Evolutionary conservation across 2,329 filamentous ascomycete genomes (phyloP).

Genomic region (Penicillium sp.): DNA sequence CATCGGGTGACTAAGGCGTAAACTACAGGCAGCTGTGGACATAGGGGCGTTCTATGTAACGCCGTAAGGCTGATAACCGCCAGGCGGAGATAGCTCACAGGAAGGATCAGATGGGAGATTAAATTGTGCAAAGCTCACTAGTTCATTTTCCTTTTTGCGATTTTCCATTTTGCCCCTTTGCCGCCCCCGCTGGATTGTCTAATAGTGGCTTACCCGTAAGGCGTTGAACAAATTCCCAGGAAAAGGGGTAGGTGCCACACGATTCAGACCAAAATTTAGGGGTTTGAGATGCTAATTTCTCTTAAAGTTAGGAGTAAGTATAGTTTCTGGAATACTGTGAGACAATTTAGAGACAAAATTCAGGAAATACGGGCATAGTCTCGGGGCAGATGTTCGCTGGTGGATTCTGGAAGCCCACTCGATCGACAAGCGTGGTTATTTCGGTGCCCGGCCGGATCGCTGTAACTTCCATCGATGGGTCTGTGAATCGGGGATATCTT

Average conservation of each 20-base stretch:
- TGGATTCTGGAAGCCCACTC: constrained; percentile 12
- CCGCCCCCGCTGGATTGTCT: neutral
- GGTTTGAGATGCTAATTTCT: neutral
- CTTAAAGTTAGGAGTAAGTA: neutral
- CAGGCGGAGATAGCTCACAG: neutral
- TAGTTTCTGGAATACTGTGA: neutral
- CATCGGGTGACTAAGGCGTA: neutral
- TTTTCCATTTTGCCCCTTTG: neutral
- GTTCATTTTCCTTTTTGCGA: neutral
- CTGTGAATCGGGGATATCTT: neutral
- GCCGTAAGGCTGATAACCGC: neutral
- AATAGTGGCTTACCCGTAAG: neutral
- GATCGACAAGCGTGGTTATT: constrained; percentile 7
- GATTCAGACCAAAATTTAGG: neutral
- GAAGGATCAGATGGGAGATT: neutral
- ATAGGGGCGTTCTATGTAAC: neutral
- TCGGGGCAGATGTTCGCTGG: constrained; percentile 2
- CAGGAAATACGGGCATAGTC: neutral
- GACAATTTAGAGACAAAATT: constrained; percentile 6
- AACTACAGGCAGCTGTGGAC: neutral
- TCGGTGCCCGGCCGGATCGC: neutral
- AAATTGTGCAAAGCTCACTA: neutral
- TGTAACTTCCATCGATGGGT: neutral
- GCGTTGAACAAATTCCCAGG: neutral
- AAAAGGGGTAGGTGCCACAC: neutral